Base-by-base conservation (phyloP, 2,329 filamentous ascomycete genomes). In the Magnaporthales sp. region DNA sequence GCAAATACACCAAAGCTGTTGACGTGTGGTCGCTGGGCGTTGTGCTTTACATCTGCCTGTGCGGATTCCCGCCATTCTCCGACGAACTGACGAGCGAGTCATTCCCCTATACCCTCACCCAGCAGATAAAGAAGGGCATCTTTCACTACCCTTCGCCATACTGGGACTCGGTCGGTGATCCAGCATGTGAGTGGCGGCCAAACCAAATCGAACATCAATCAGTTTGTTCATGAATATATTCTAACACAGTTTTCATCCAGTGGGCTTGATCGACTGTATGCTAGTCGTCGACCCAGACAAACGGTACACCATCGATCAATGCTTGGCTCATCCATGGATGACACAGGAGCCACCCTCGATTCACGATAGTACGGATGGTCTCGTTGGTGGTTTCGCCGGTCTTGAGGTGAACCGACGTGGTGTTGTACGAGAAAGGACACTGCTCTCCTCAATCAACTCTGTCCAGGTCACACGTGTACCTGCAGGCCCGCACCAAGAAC, bases 21-120 rank as follows among this genome's bases (percentile, higher is more conserved):
- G 95, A 99, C 75, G 84, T 98, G 58, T 98, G 95, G 95, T 97
- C 93, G 1, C 84, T 98, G 0, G 95, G 95, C n/a, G 95, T 99
- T 3, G 94, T 99, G 3, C 83, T 99, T 27, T 99, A 98, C 78
- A 98, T 98, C 72, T 97, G 93, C 75, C 85, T 98, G 5, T 98
- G 95, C 75, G 95, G 95, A 46, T 98, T 98, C 74, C 95, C 94
- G 4, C 95, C 95, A 0, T 99, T 99, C 78, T 96, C 92, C 0
- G 95, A 99, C 73, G 95, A 99, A 78, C 86, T 98, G 0, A 91
- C 89, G 78, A 89, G 88, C 0, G 79, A 79, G 46, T 89, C 96
- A 61, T 95, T 93, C 70, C 95, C 95, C 2, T 97, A 92, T 75
- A 92, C 85, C 0, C 82, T 98, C 61, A 91, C 90, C 1, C 90